Base-by-base conservation (phyloP, 768 basidiomycete species). In the Lepiota venenata region DNA sequence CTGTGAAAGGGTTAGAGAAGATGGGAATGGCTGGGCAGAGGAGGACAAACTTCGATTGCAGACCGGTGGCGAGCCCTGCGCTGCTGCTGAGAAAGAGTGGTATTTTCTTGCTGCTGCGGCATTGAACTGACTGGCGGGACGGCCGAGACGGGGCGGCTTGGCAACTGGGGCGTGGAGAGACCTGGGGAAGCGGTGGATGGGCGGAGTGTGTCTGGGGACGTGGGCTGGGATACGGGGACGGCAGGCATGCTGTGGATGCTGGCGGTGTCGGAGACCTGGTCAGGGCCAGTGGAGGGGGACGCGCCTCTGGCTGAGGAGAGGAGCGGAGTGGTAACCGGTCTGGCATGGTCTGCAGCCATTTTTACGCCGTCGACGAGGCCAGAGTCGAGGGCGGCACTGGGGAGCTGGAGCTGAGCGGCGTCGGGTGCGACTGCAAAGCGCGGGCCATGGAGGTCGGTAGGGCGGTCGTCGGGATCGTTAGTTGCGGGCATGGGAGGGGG, bases 161-260 rank as follows among this genome's bases (percentile, higher is more conserved):
- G 60, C 4, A 69, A 58, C 35, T 64, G 48, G 2, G 66, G 56
- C 11, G 67, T 56, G 16, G 76, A 69, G 43, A 52, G 47, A 25
- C 43, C 50, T 16, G 52, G 48, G 22, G 47, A 16, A 21, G 59
- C 22, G 15, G 76, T 68, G 1, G 69, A 67, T 2, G 70, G 70
- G 10, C 67, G 65, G 39, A 66, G 59, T 9, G 59, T 58, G 4
- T 69, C 59, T 20, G 66, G 48, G 0, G 65, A 52, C 16, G 69
- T 58, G 11, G 76, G 70, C 51, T 66, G 72, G 41, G 70, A 75
- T 57, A 83, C 75, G 61, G 79, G 79, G 14, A 78, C 78, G 10
- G 71, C 72, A 9, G 85, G 84, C 60, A 85, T 72, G 58, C 82
- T 85, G 57, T 80, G 84, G 4, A 80, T 67, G 60, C 86, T 88